Conservation (phyloP, 805 yeast genomes). For the Cephaloascus fragrans region DNA sequence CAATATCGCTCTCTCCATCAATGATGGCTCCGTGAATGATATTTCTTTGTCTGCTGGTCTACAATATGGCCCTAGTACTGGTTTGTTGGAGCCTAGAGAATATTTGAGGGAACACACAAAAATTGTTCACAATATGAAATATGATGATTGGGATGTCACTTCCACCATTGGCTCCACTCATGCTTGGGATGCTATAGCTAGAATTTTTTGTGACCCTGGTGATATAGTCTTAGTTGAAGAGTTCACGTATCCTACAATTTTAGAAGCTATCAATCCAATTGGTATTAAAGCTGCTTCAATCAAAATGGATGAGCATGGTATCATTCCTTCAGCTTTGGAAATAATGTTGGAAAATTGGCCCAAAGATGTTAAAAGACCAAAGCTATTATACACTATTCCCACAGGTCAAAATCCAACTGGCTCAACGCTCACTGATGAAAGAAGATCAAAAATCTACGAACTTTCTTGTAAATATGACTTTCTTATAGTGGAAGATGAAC, state of each 20-base stretch:
- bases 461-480: constrained; percentile 81
- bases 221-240: constrained; percentile 82
- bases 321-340: constrained; percentile 63
- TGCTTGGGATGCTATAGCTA: constrained; percentile 73
- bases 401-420: constrained; percentile 99
- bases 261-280: constrained; percentile 70
- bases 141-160: constrained; percentile 59
- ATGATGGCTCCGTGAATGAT: constrained; percentile 19
- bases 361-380: constrained; percentile 56
- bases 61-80: constrained; percentile 85
- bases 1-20: not conserved
- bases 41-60: constrained; percentile 76
- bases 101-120: constrained; percentile 74
- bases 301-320: constrained; percentile 70
- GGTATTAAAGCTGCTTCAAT: constrained; percentile 65
- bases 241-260: constrained; percentile 72
- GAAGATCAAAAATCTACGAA: constrained; percentile 69
- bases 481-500: constrained; percentile 89
- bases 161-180: constrained; percentile 83
- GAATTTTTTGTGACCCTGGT: constrained; percentile 69
- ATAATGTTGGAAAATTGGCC: constrained; percentile 56
- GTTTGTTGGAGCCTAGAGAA: constrained; percentile 58
- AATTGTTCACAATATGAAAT: constrained; percentile 28
- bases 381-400: constrained; percentile 79
- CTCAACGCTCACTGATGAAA: constrained; percentile 62